Evolutionary conservation across 2,329 filamentous ascomycete genomes (phyloP).

Genomic region (Colletotrichum nymphaeae): DNA sequence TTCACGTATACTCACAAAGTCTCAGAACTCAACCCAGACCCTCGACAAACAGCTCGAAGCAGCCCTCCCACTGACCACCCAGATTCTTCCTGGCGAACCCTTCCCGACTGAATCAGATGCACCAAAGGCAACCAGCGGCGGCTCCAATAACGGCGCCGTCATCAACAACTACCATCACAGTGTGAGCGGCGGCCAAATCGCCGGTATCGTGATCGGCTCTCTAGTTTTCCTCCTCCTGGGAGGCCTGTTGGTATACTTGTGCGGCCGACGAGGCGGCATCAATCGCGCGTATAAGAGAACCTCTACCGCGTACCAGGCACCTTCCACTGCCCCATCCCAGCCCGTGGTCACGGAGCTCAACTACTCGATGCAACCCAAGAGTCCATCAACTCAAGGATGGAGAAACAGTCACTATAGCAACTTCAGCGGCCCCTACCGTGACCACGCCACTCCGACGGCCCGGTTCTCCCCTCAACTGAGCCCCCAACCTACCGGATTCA

Average conservation of each 20-base stretch:
- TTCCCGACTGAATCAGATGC: constrained; percentile 60
- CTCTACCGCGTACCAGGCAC: not conserved
- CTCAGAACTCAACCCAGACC: constrained; percentile 58
- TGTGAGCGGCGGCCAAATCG: constrained; percentile 62
- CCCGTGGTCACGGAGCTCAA: constrained; percentile 24
- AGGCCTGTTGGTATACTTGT: constrained; percentile 59
- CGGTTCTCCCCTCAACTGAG: constrained; percentile 33
- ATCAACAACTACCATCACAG: constrained; percentile 22
- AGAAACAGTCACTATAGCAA: constrained; percentile 39
- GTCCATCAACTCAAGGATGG: constrained; percentile 42
- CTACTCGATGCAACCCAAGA: constrained; percentile 39
- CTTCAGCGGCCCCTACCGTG: constrained; percentile 38
- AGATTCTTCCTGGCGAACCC: constrained; percentile 66
- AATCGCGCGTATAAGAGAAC: constrained; percentile 49
- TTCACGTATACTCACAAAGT: constrained; percentile 21
- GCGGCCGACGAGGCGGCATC: constrained; percentile 53
- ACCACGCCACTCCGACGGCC: constrained; percentile 3
- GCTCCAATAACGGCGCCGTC: constrained; percentile 30
- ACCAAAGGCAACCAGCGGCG: constrained; percentile 26
- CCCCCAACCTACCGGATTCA: constrained; percentile 16
- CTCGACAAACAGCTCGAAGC: constrained; percentile 59
- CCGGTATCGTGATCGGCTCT: constrained; percentile 67
- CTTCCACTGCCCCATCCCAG: not conserved
- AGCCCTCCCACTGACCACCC: constrained; percentile 60
- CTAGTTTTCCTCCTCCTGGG: constrained; percentile 57